These are phyloP conservation scores for Thalassiosira profunda DNA, from an alignment of 108 stramenopile genomes.

Conservation along the genomic window DNA sequence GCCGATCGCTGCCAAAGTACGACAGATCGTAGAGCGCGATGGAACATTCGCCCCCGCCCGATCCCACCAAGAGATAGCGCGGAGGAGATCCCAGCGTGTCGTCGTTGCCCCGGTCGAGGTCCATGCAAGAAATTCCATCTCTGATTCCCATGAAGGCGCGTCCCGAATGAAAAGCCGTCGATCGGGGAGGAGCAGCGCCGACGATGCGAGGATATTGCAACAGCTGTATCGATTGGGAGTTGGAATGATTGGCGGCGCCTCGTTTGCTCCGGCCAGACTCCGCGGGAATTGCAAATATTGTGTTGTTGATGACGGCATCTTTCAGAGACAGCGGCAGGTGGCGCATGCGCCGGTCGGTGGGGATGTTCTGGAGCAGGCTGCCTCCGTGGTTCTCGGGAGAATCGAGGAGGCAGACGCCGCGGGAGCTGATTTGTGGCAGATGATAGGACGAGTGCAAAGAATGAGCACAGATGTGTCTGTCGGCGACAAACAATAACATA, in stretches of 20 bases:
- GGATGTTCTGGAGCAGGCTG: conserved; percentile 8
- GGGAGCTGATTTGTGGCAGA: conserved; percentile 30
- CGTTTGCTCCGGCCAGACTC: background rate
- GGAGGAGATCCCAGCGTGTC: conserved; percentile 8
- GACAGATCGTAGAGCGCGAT: conserved; percentile 73
- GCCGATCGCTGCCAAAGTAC: conserved; percentile 56
- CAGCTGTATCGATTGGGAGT: conserved; percentile 13
- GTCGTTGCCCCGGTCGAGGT: conserved; percentile 25
- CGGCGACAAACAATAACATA: background rate
- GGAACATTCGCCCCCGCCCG: conserved; percentile 56
- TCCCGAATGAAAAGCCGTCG: background rate
- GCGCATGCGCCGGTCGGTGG: conserved; percentile 33
- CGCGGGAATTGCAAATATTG: background rate
- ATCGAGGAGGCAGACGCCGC: conserved; percentile 5
- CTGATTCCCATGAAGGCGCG: too few relatives aligned
- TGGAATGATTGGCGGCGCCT: background rate
- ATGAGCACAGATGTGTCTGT: too few relatives aligned
- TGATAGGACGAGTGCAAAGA: too few relatives aligned
- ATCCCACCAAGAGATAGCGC: conserved; percentile 76
- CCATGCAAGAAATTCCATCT: conserved; percentile 45
- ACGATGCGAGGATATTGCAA: conserved; percentile 34
- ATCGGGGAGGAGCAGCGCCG: background rate
- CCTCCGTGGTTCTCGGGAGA: background rate
- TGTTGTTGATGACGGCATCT: conserved; percentile 5
- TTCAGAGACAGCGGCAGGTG: conserved; percentile 24